Base-by-base conservation (phyloP, 495 filamentous ascomycete species). In the Xylaria castorea region DNA sequence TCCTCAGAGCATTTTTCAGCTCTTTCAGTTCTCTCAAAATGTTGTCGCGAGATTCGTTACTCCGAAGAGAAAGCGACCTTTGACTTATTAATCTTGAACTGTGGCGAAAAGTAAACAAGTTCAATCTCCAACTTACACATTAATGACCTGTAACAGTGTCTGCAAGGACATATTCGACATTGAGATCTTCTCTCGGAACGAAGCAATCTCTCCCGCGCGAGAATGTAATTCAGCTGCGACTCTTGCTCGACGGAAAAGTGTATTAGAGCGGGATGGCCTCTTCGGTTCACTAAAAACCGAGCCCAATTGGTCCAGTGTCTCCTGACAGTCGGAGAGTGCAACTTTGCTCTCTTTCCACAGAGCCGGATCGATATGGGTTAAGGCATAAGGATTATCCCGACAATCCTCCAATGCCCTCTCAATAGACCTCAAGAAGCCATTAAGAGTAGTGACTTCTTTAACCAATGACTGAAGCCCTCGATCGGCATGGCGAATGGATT, bases 81-180 rank as follows among this genome's bases (percentile, higher is more conserved):
- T 36, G 8, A 48, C 36, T 46, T 50, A 40, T 72, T 50, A 73
- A 22, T 42, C 27, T 27, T 32, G 20, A 51, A 44, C 16, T 9
- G 9, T 42, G 30, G 32, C 27, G 34, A 60, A 11, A 55, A 34
- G 22, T 40, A 27, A 44, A 42, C 30, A 16, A 67, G 32, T n/a
- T 32, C 22, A 51, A 38, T 9, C 6, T 40, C 46, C 9, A n/a
- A 69, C 71, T 62, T 73, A 73, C 71, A 73, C 71, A 53, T 73
- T 73, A 22, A 73, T 69, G 32, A 73, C 65, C 32, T 73, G 71
- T 57, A 73, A 73, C 25, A 73, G 53, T 53, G 71, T 73, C 48
- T 73, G 71, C 6, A 73, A 38, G 18, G 65, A 73, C 34, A 73
- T 57, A 27, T 68, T 73, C n/a, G 71, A 73, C 71, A 73, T 73